Percentiles rank a stretch among this genome's conserved stretches.
These are phyloP conservation scores for Adansonia gregorii DNA, from an alignment of 441 rosid species.

Conservation along the genomic window DNA sequence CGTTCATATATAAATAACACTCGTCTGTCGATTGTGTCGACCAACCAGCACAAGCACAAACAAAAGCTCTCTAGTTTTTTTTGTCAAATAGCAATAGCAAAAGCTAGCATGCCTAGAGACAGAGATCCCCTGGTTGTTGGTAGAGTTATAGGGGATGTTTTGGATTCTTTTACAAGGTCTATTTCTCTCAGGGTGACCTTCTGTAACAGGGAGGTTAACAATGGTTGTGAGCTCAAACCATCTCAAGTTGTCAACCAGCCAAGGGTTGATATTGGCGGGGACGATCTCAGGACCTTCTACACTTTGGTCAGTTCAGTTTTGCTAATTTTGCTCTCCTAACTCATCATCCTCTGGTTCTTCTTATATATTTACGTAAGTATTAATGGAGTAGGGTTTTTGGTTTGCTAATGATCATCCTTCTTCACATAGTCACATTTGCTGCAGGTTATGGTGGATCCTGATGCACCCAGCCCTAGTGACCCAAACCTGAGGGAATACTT, in stretches of 20 bases:
- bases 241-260: slow-evolving; percentile 71
- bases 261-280: slow-evolving; percentile 78
- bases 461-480: too few species aligned
- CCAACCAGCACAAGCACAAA: neutral
- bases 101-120: slow-evolving; percentile 42
- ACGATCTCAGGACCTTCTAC: slow-evolving; percentile 77
- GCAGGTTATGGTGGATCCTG: too few species aligned
- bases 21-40: neutral
- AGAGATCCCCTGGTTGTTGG: slow-evolving; percentile 82
- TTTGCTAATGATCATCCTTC: neutral
- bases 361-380: too few species aligned
- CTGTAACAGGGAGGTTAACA: slow-evolving; percentile 54
- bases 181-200: slow-evolving; percentile 53
- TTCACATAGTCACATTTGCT: too few species aligned
- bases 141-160: slow-evolving; percentile 75
- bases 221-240: slow-evolving; percentile 80
- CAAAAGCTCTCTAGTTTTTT: neutral
- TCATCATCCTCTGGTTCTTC: neutral
- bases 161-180: slow-evolving; percentile 65
- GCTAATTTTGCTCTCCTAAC: neutral
- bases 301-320: slow-evolving; percentile 53
- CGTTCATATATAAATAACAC: slow-evolving; percentile 18
- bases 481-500: too few species aligned
- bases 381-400: too few species aligned
- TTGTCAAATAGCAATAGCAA: neutral